Conservation (phyloP, 1,284 basidiomycete species). For the Peniophora sp. region DNA sequence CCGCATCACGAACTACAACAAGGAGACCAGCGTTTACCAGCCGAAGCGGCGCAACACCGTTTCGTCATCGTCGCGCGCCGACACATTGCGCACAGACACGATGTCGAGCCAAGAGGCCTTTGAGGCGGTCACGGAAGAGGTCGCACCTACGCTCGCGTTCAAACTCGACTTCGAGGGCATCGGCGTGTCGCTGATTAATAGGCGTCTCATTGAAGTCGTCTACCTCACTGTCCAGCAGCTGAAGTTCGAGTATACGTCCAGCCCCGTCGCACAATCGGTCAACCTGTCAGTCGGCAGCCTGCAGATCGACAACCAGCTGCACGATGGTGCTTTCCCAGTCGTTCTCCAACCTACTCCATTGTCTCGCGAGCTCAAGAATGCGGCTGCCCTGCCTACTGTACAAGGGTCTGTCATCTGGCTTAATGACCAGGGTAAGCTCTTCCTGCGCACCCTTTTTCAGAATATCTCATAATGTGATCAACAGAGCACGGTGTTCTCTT, state of each 20-base stretch:
- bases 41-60: constrained; percentile 46
- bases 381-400: constrained; percentile 84
- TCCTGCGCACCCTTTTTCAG: neutral
- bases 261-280: constrained; percentile 73
- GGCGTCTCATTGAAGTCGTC: constrained; percentile 82
- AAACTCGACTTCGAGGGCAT: constrained; percentile 84
- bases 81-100: constrained; percentile 62
- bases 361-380: constrained; percentile 73
- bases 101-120: constrained; percentile 71
- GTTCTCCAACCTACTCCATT: constrained; percentile 94
- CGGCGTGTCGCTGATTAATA: constrained; percentile 90
- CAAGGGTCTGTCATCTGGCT: constrained; percentile 86
- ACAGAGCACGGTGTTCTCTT: constrained; percentile 92
- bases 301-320: constrained; percentile 97
- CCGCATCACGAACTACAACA: constrained; percentile 82
- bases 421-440: constrained; percentile 79
- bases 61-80: neutral
- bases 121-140: constrained; percentile 81
- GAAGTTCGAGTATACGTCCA: constrained; percentile 84
- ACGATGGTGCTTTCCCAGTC: constrained; percentile 94
- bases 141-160: constrained; percentile 62
- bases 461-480: neutral
- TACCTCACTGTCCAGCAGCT: constrained; percentile 81
- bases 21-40: constrained; percentile 87
- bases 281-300: constrained; percentile 84